These are phyloP conservation scores for Blepharisma japonicum DNA, from an alignment of 73 alveolate genomes.

Conservation along the genomic window DNA sequence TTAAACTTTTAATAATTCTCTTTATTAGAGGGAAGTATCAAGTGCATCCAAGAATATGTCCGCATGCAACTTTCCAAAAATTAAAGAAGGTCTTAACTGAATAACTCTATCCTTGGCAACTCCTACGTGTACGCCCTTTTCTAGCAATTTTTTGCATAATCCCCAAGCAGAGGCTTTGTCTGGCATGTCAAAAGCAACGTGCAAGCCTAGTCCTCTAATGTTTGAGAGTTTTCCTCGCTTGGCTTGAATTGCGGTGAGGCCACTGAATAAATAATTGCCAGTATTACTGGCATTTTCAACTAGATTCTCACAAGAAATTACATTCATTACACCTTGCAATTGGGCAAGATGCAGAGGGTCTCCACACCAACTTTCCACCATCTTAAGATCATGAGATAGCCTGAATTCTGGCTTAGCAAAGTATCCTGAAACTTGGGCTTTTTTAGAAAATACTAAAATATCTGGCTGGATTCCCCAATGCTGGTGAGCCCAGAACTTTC, in stretches of 20 bases:
- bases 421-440: conserved; percentile 52
- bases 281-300: not conserved
- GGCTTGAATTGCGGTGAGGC: not conserved
- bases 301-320: not conserved
- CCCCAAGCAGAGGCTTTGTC: not conserved
- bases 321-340: not conserved
- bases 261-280: not conserved
- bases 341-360: not conserved
- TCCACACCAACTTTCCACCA: not conserved
- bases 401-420: conserved; percentile 35
- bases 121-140: not conserved
- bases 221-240: not conserved
- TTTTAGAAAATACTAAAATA: conserved; percentile 55
- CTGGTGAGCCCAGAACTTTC: conserved; percentile 63
- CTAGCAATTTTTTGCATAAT: not conserved
- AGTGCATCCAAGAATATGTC: not conserved
- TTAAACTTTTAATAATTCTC: too few relatives aligned
- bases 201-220: not conserved
- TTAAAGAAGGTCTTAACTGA: not conserved
- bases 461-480: conserved; percentile 58
- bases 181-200: not conserved
- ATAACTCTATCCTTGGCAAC: not conserved
- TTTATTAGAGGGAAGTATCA: not conserved
- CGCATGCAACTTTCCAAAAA: not conserved
- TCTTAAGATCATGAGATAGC: not conserved